A percentile compares a stretch with the other conserved stretches of the same genome.
Conservation (phyloP, 2,329 filamentous ascomycete species). For the Nemania sp. region DNA sequence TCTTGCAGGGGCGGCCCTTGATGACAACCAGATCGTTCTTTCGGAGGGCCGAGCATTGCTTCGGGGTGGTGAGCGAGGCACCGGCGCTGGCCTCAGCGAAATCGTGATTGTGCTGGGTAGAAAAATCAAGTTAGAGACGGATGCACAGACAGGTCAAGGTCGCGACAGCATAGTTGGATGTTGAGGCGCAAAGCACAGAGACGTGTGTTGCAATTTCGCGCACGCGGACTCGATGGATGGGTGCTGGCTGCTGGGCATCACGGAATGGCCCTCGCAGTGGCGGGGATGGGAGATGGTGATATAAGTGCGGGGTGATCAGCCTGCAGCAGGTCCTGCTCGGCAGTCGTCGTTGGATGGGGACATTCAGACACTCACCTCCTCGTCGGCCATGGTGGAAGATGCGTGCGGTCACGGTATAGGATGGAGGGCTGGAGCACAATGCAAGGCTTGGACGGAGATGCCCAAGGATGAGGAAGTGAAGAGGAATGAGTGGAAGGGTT, state of each 20-base stretch:
- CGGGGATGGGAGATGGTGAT: slow-evolving; percentile 24
- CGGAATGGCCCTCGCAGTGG: slow-evolving; percentile 5
- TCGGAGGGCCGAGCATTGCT: slow-evolving; percentile 99
- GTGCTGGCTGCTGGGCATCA: slow-evolving; percentile 15
- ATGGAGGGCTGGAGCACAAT: slow-evolving; percentile 13
- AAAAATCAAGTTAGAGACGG: slow-evolving; percentile 28
- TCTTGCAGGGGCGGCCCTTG: slow-evolving; percentile 99
- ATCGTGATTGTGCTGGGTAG: slow-evolving; percentile 64
- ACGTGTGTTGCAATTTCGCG: slow-evolving; percentile 1
- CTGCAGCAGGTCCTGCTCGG: slow-evolving; percentile 3
- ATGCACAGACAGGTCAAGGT: background rate
- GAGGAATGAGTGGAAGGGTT: slow-evolving; percentile 25
- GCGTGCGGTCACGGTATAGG: slow-evolving; percentile 32
- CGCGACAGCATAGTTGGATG: background rate
- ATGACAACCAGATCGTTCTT: slow-evolving; percentile 99
- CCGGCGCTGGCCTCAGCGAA: slow-evolving; percentile 97
- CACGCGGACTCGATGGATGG: background rate
- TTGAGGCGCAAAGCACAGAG: slow-evolving; percentile 1
- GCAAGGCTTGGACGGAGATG: slow-evolving; percentile 34
- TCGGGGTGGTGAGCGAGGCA: slow-evolving; percentile 90
- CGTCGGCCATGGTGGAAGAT: slow-evolving; percentile 63
- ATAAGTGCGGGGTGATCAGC: slow-evolving; percentile 32
- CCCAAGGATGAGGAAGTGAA: slow-evolving; percentile 33
- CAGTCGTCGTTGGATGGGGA: background rate
- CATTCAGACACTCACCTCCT: slow-evolving; percentile 51